phyloP scores from a whole-genome alignment of 768 basidiomycete species.

The Sporobolomyces phaffii region DNA sequence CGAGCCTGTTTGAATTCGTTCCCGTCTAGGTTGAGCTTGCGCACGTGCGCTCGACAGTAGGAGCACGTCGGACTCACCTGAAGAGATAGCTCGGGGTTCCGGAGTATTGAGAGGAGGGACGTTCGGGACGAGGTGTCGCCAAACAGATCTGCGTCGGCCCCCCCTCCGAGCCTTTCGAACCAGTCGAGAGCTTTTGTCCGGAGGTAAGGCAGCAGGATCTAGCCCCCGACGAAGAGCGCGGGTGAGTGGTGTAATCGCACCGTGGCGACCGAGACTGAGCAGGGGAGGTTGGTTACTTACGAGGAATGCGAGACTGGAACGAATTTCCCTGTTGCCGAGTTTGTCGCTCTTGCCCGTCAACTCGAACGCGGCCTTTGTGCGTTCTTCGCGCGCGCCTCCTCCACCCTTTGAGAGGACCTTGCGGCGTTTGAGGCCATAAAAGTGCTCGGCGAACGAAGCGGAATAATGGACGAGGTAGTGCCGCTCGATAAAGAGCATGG shows the following conservation, averaged over 20 bases:
- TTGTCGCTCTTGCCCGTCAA: conserved; percentile 55
- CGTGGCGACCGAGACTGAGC: too few relatives aligned
- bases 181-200: conserved; percentile 83
- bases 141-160: conserved; percentile 51
- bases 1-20: background rate
- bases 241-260: too few relatives aligned
- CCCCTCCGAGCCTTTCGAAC: conserved; percentile 83
- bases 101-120: conserved; percentile 6
- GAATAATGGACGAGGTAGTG: conserved; percentile 77
- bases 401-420: conserved; percentile 46
- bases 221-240: too few relatives aligned
- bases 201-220: conserved; percentile 85
- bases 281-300: conserved; percentile 52
- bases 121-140: background rate
- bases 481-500: conserved; percentile 84
- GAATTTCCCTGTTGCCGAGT: conserved; percentile 62
- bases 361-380: conserved; percentile 48
- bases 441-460: conserved; percentile 91
- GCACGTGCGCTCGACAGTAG: background rate
- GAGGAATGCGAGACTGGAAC: conserved; percentile 70
- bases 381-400: conserved; percentile 3
- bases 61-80: background rate
- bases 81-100: background rate
- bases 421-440: conserved; percentile 83
- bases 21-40: background rate